Base-by-base conservation (phyloP, 495 filamentous ascomycete species). In the Penicillium soppii region DNA sequence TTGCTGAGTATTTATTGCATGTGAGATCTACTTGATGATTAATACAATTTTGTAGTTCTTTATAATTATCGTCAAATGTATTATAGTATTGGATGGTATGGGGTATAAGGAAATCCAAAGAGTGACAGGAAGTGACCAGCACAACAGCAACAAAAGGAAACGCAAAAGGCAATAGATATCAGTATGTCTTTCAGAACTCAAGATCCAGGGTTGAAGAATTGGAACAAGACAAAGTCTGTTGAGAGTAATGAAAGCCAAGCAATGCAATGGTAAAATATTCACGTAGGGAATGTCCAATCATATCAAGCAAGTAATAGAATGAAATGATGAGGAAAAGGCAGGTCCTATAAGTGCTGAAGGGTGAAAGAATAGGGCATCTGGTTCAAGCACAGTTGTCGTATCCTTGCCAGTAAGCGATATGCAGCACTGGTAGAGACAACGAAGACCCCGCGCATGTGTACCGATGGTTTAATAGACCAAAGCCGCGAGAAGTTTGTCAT, bases 121-220 rank as follows among this genome's bases (percentile, higher is more conserved):
- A 49, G 36, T 29, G 47, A 32, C 25, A 27, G n/a, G 32, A 21
- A 27, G 47, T 41, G 47, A 30, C 46, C 46, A 17, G 46, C 46
- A 40, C 46, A 15, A 21, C 10, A 39, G 12, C 8, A 30, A 29
- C 19, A 33, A 17, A 16, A 19, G 9, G 25, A 2, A 30, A 13
- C 12, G 29, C 10, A 40, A 1, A 20, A 29, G 30, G 15, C 32
- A 47, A 49, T 29, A 27, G 25, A 30, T 17, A 20, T 27, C 25
- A 16, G 30, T 22, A 26, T 30, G 27, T 32, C 10, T 27, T 15
- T 39, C 16, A 29, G 17, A 37, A 30, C 37, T 48, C 37, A 40
- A 48, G 26, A 22, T 4, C 26, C 47, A 41, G 36, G 29, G 44
- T 47, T 47, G 44, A 47, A 49, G 25, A 1, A 22, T 25, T 41